Conservation (phyloP, 1,139 yeast species). For the Kodamaea fungicola region DNA sequence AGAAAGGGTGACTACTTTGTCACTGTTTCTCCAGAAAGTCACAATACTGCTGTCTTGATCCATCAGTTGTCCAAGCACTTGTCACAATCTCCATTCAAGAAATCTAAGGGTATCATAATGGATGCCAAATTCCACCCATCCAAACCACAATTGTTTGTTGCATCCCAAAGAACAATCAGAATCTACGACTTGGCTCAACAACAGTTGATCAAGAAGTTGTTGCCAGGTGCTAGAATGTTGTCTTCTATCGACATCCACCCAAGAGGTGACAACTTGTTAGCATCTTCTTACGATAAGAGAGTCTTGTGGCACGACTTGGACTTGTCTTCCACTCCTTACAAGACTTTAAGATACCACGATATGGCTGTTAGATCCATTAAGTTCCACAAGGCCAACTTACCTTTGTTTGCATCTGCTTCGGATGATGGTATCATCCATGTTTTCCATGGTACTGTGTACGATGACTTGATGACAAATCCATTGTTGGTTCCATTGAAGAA, state of each 20-base stretch:
- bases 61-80: slow-evolving; percentile 93
- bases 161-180: slow-evolving; percentile 88
- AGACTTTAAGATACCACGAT: slow-evolving; percentile 90
- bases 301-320: slow-evolving; percentile 98
- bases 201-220: slow-evolving; percentile 71
- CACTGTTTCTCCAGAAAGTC: slow-evolving; percentile 87
- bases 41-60: slow-evolving; percentile 83
- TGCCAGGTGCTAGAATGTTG: slow-evolving; percentile 97
- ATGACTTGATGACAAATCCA: slow-evolving; percentile 93
- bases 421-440: slow-evolving; percentile 94
- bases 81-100: slow-evolving; percentile 95
- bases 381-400: slow-evolving; percentile 81
- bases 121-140: slow-evolving; percentile 97
- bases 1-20: slow-evolving; percentile 96
- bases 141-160: slow-evolving; percentile 90
- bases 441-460: slow-evolving; percentile 96
- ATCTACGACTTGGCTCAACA: slow-evolving; percentile 89
- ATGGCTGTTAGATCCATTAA: slow-evolving; percentile 87
- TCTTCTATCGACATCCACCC: slow-evolving; percentile 92
- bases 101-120: slow-evolving; percentile 90
- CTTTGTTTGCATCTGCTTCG: slow-evolving; percentile 92
- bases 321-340: slow-evolving; percentile 84
- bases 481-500: slow-evolving; percentile 94
- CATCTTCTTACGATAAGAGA: slow-evolving; percentile 91
- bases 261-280: slow-evolving; percentile 89